These are phyloP conservation scores for Smittium mucronatum DNA, from an alignment of 371 early-diverging fungal species.

Conservation along the genomic window DNA sequence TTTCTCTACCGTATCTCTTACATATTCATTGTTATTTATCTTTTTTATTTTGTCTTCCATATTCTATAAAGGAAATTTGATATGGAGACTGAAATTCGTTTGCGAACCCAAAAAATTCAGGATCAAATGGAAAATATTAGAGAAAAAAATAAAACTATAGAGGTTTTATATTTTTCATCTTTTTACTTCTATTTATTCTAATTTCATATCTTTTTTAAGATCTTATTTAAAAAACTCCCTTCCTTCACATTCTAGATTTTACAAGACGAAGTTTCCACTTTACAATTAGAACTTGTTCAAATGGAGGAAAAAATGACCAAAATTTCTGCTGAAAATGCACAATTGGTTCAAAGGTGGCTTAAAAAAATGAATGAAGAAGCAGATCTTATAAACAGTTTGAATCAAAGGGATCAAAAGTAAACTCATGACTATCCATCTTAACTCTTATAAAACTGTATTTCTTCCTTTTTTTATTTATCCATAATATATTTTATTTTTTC, in stretches of 20 bases:
- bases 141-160: conserved; percentile 80
- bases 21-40: not conserved
- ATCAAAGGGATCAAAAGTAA: conserved; percentile 25
- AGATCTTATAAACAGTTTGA: conserved; percentile 84
- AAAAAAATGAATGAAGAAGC: conserved; percentile 85
- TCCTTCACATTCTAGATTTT: conserved; percentile 40
- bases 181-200: not conserved
- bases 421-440: not conserved
- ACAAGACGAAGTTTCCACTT: conserved; percentile 80
- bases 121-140: conserved; percentile 42
- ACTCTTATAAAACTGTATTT: not conserved
- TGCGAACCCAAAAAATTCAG: conserved; percentile 36
- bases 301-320: conserved; percentile 62
- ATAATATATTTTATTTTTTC: not conserved
- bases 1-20: not conserved
- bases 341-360: conserved; percentile 81
- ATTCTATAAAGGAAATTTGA: not conserved
- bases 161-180: conserved; percentile 33
- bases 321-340: conserved; percentile 67
- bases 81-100: conserved; percentile 24
- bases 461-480: not conserved
- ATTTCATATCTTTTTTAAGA: too few species aligned
- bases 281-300: conserved; percentile 77
- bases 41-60: not conserved
- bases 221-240: too few species aligned